Evolutionary conservation across 257 asterid species (phyloP).

Genomic region (Nicotiana sylvestris): DNA sequence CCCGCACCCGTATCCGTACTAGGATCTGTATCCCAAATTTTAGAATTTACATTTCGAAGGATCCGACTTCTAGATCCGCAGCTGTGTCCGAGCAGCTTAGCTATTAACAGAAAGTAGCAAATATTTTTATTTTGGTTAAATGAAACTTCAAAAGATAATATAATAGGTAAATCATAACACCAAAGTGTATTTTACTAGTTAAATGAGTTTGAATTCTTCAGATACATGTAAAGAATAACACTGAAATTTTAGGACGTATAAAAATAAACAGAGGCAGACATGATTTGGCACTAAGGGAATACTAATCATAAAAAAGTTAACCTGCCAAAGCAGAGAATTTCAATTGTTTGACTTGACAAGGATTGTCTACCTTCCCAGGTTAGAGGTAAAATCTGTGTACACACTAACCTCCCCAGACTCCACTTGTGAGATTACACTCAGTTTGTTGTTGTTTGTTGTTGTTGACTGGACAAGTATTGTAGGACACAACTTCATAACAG

Average conservation of each 20-base stretch:
- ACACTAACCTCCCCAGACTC: no score
- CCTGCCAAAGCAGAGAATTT: slow-evolving; percentile 5
- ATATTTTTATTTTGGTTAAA: background rate
- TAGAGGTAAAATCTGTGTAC: no score
- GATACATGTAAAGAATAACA: background rate
- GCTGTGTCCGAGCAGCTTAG: no score
- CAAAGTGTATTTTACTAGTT: slow-evolving; percentile 1
- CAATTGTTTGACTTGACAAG: background rate
- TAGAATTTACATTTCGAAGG: no score
- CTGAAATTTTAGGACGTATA: background rate
- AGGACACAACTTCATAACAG: background rate
- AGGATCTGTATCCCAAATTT: no score
- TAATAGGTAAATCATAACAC: background rate
- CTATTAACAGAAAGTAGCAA: no score
- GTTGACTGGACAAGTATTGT: background rate
- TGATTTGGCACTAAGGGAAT: background rate
- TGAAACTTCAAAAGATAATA: background rate
- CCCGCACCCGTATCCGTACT: no score
- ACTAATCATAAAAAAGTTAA: background rate
- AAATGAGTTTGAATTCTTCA: background rate
- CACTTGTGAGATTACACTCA: no score
- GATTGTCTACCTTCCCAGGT: no score
- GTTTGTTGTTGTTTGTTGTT: no score
- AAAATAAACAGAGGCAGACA: background rate
- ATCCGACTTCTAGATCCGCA: no score